Evolutionary conservation across 352 stramenopile species (phyloP).

Genomic region (Hyaloperonospora arabidopsidis): DNA sequence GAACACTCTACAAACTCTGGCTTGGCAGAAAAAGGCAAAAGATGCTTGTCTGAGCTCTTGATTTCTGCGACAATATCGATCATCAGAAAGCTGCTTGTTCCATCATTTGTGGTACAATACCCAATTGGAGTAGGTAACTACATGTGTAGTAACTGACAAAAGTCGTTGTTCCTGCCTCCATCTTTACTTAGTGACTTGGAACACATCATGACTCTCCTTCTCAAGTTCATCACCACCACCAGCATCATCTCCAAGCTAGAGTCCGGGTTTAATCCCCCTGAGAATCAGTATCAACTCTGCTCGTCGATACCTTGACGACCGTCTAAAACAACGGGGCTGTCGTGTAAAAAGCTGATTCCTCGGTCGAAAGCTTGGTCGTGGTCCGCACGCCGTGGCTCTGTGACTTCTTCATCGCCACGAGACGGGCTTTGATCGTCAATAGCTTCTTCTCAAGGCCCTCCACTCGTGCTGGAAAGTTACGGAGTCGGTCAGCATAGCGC

Average conservation of each 20-base stretch:
- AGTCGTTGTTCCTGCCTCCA: too few species aligned
- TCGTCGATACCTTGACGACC: not conserved
- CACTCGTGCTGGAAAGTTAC: conserved; percentile 56
- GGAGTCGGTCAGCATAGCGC: conserved; percentile 62
- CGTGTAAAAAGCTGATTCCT: conserved; percentile 21
- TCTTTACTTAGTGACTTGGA: too few species aligned
- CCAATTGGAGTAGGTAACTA: too few species aligned
- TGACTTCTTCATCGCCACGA: conserved; percentile 55
- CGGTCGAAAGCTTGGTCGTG: conserved; percentile 22
- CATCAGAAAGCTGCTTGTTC: too few species aligned
- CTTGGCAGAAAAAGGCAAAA: conserved; percentile 34
- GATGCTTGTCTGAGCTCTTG: not conserved
- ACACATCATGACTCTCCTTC: too few species aligned
- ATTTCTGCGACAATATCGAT: too few species aligned
- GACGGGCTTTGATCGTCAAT: conserved; percentile 52
- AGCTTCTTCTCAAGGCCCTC: conserved; percentile 64
- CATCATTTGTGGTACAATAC: too few species aligned
- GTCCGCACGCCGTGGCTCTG: conserved; percentile 25
- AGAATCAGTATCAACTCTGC: too few species aligned
- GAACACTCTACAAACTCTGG: conserved; percentile 62
- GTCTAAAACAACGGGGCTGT: conserved; percentile 43
- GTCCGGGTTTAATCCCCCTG: too few species aligned
- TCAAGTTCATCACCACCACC: too few species aligned
- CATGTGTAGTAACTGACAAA: too few species aligned
- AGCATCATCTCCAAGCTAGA: too few species aligned